These are phyloP conservation scores for Candida qinlingensis DNA, from an alignment of 805 yeast species.

Conservation along the genomic window DNA sequence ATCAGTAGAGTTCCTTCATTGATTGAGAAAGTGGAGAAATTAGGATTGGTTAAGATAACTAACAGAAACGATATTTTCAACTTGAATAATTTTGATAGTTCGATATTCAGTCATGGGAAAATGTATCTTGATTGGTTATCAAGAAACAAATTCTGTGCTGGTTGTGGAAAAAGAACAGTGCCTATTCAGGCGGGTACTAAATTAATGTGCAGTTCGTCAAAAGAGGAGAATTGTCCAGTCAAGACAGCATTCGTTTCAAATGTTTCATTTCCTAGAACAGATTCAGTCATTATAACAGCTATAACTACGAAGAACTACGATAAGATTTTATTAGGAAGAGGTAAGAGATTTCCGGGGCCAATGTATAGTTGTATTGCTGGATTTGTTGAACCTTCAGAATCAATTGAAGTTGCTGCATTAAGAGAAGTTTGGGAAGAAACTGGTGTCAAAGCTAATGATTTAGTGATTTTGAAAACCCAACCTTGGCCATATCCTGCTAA, in stretches of 20 bases:
- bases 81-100: slow-evolving; percentile 42
- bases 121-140: slow-evolving; percentile 84
- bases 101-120: slow-evolving; percentile 71
- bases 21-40: neutral
- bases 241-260: slow-evolving; percentile 53
- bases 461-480: slow-evolving; percentile 67
- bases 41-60: neutral
- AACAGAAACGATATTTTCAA: slow-evolving; percentile 18
- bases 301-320: slow-evolving; percentile 56
- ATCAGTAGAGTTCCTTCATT: slow-evolving; percentile 21
- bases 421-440: slow-evolving; percentile 96
- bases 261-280: slow-evolving; percentile 88
- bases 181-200: slow-evolving; percentile 68
- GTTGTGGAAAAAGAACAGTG: slow-evolving; percentile 66
- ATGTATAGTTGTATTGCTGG: slow-evolving; percentile 91
- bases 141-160: slow-evolving; percentile 76
- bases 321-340: slow-evolving; percentile 66
- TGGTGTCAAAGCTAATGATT: slow-evolving; percentile 60
- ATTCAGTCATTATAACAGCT: slow-evolving; percentile 81
- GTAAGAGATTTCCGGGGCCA: slow-evolving; percentile 50
- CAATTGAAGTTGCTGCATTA: slow-evolving; percentile 80
- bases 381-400: slow-evolving; percentile 92
- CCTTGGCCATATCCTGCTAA: slow-evolving; percentile 98
- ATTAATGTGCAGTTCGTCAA: slow-evolving; percentile 37
- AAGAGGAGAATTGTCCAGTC: slow-evolving; percentile 27